phyloP scores from a whole-genome alignment of 257 asterid genomes.

The Gentiana dahurica region DNA sequence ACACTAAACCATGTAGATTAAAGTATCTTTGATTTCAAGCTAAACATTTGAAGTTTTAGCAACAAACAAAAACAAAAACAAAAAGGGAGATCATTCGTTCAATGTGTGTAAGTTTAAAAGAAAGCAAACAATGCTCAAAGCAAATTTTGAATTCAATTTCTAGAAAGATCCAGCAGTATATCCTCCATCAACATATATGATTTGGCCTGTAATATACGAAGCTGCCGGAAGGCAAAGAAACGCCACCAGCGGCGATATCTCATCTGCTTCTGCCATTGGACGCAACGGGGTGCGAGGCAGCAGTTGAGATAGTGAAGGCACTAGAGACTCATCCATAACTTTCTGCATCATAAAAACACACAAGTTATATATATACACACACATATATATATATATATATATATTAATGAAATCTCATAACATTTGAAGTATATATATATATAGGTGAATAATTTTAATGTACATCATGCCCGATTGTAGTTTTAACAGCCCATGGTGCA shows the following conservation, averaged over 20 bases:
- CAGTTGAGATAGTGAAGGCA: background rate
- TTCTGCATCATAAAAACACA: conserved; percentile 5
- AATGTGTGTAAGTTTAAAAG: no score
- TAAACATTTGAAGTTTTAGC: no score
- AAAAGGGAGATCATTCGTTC: no score
- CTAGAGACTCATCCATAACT: conserved; percentile 3
- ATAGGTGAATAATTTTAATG: background rate
- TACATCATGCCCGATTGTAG: conserved; percentile 10
- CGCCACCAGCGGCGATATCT: conserved; percentile 23
- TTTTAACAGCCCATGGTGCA: conserved; percentile 24
- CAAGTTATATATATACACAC: no score
- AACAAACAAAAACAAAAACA: no score
- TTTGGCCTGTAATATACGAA: conserved; percentile 24
- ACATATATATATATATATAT: no score
- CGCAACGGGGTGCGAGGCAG: conserved; percentile 15
- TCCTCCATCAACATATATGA: conserved; percentile 23
- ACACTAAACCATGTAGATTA: no score
- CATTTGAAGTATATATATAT: background rate
- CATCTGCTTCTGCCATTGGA: conserved; percentile 14
- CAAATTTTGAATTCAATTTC: background rate
- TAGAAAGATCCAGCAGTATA: conserved; percentile 16
- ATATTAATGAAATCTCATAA: no score
- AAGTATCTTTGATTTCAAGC: no score
- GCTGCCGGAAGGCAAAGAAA: conserved; percentile 28
- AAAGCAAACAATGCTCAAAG: no score